Evolutionary conservation across 2,329 filamentous ascomycete species (phyloP), one percentile per base, ranked within the genome.

Genomic region (Pestalotiopsis sp.): DNA sequence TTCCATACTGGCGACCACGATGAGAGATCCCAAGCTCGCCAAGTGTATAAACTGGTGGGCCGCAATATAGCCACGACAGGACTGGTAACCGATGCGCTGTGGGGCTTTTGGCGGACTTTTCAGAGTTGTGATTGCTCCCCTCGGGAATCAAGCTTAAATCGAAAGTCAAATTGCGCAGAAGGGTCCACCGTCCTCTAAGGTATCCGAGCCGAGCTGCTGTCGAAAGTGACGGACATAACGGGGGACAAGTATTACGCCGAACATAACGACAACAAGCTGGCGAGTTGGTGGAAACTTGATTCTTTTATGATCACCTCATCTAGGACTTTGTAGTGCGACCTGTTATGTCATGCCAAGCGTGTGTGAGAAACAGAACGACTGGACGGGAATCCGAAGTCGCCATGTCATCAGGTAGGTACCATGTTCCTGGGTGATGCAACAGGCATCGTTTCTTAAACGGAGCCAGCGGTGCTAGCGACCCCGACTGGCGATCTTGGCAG

Each of bases 101-200:
- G 45, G 45, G 17, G 45, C 20, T n/a, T 52, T 17, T 20, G 17
- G 45, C 20, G n/a, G 45, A n/a, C 17, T 52, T n/a, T 52, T 52
- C 4, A 45, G 41, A 45, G 41, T 45, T 45, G 17, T 45, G 41
- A 45, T 45, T 14, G 41, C 41, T 17, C 17, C 3, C 41, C 12
- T 13, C 41, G 45, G 20, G 31, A 36, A n/a, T 62, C 59, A 62
- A 62, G 59, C 59, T 62, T 62, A 62, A 62, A 62, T 62, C 13
- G 13, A 20, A 41, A 39, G 25, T 36, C n/a, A 36, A 62, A 20
- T 59, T 36, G 23, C 13, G 57, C n/a, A 41, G 31, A 39, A 36
- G 59, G 59, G 13, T 20, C 59, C 57, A 59, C 57, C 23, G 57
- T 27, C 6, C 31, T 9, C 31, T 36, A 36, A 9, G 31, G 31